Evolutionary conservation across 78 protist genomes (phyloP).

Genomic region (Dictyostelium brefeldianum): DNA sequence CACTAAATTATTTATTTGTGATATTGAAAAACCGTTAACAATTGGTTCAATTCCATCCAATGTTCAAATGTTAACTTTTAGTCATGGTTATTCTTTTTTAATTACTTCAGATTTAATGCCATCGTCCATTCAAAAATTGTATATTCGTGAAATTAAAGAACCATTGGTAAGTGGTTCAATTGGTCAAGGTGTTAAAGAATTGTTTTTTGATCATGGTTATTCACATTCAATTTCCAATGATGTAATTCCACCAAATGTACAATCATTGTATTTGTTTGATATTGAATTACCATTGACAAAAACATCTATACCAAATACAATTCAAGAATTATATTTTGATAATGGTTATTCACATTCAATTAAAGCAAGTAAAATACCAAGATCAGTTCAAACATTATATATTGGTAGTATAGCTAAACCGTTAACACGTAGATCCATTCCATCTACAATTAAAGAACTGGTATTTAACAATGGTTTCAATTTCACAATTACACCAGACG

Average conservation of each 20-base stretch:
- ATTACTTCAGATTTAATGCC: neutral
- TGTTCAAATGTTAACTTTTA: neutral
- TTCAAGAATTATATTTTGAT: slow-evolving; percentile 3
- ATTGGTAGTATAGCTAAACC: neutral
- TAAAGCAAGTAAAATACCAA: neutral
- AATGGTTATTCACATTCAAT: neutral
- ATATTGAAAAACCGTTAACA: slow-evolving; percentile 1
- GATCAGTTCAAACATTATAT: neutral
- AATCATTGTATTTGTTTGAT: slow-evolving; percentile 1
- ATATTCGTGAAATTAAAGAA: neutral
- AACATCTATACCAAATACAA: neutral
- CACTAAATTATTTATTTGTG: neutral
- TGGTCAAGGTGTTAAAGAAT: neutral
- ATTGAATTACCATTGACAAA: neutral
- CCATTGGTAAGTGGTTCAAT: neutral
- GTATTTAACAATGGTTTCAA: slow-evolving; percentile 12
- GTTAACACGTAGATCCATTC: neutral
- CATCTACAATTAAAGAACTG: slow-evolving; percentile 1
- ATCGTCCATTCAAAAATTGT: neutral
- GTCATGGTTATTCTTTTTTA: slow-evolving; percentile 4
- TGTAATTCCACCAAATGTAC: neutral
- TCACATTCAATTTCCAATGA: neutral
- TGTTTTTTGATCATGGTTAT: slow-evolving; percentile 16
- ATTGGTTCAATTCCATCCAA: neutral
- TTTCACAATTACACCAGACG: neutral